Evolutionary conservation across 2,329 filamentous ascomycete genomes (phyloP), one percentile per base, ranked within the genome.

Genomic region (Rhynchosporium secalis): DNA sequence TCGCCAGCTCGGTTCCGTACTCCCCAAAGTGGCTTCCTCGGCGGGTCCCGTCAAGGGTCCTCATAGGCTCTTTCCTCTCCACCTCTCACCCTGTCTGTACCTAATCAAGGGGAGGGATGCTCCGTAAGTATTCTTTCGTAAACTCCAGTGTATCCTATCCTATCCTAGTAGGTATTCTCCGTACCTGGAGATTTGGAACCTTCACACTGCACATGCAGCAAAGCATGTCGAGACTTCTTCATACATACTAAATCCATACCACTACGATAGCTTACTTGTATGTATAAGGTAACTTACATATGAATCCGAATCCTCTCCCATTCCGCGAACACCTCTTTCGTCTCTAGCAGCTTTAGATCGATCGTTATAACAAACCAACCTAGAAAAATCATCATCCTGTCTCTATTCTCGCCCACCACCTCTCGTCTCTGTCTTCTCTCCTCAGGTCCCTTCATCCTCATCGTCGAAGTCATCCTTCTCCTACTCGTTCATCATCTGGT

Each of bases 331-430:
- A 40, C 31, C 31, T 49, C 31, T 36, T 55, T 56, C 56, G 29
- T 36, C 46, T 48, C 28, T 36, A 57, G 43, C 41, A 61, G 58
- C 41, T 13, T 61, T 40, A 40, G 49, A 56, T 61, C 49, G 51
- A 56, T 55, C 48, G 48, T 33, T 59, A 13, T 13, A 20, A n/a
- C 13, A 13, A 15, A 43, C 15, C 36, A 20, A 26, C 58, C 58
- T 60, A 55, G 49, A 52, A 33, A 49, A n/a, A 20, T 20, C 20
- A 20, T 20, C 26, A 31, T 10, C 20, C 10, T 13, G 28, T 10
- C 8, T 2, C 28, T 51, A 28, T 31, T 15, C 28, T 29, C 33
- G 29, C 38, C 9, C 31, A 36, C 43, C 3, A 36, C 29, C 51
- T 15, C 7, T 20, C 33, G 10, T n/a, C 3, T n/a, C 20, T 7